A percentile compares a stretch with the other conserved stretches of the same genome.
Conservation (phyloP, 225 moss, liverwort and hornwort species). For the Asterella californica region DNA sequence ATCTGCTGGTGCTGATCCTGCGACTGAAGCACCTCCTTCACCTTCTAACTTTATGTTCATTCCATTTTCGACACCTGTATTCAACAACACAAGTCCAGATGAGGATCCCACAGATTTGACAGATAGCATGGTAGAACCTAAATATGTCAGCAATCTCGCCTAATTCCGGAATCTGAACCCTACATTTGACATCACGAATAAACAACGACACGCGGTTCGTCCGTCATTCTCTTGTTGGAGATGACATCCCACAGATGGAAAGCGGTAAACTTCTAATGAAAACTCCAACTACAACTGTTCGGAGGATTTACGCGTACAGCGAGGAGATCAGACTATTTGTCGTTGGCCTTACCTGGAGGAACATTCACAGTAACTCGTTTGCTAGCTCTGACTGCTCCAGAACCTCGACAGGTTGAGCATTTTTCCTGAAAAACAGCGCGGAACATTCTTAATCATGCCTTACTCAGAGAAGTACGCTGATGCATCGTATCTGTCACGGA, state of each 20-base stretch:
- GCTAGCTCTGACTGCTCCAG: slow-evolving; percentile 55
- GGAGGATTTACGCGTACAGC: no score
- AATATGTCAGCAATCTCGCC: background rate
- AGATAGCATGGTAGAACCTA: background rate
- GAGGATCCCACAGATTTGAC: background rate
- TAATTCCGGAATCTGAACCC: background rate
- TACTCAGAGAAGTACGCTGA: no score
- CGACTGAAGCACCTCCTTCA: slow-evolving; percentile 64
- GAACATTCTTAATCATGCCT: background rate
- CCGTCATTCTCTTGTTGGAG: no score
- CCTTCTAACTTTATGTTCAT: slow-evolving; percentile 60
- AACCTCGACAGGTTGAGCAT: slow-evolving; percentile 69
- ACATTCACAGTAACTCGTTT: slow-evolving; percentile 70
- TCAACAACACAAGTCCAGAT: background rate
- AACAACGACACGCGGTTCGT: no score
- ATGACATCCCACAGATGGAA: no score
- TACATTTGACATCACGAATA: no score
- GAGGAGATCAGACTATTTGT: background rate
- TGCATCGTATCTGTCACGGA: background rate
- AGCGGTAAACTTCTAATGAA: no score
- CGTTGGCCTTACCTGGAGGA: slow-evolving; percentile 57
- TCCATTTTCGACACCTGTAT: slow-evolving; percentile 76
- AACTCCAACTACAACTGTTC: no score
- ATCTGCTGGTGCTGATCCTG: slow-evolving; percentile 62
- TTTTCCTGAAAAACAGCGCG: slow-evolving; percentile 49